phyloP scores from a whole-genome alignment of 768 basidiomycete species.

The Mrakia gelida region DNA sequence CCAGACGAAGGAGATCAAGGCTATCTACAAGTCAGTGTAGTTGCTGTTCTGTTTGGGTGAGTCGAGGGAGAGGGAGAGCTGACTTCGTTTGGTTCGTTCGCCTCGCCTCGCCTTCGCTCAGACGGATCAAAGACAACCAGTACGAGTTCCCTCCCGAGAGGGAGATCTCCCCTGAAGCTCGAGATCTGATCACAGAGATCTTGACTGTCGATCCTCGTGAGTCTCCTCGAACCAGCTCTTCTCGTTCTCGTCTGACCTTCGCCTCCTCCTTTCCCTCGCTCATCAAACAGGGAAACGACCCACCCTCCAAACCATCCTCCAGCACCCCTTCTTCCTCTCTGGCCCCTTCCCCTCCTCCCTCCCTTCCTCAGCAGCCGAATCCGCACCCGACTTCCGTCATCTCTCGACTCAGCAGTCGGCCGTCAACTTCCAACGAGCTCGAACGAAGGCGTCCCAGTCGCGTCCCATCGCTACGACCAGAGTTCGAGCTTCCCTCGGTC shows the following conservation, averaged over 20 bases:
- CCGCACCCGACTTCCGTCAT: conserved; percentile 67
- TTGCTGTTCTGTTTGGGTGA: too few species aligned
- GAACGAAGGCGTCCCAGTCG: conserved; percentile 55
- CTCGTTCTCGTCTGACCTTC: neutral
- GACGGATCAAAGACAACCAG: conserved; percentile 86
- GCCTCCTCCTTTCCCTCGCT: neutral
- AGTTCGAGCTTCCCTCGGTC: conserved; percentile 36
- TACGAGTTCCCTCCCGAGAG: conserved; percentile 86
- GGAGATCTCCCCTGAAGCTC: conserved; percentile 63
- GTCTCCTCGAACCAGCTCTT: conserved; percentile 11
- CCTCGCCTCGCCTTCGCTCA: conserved; percentile 40
- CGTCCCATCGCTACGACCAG: conserved; percentile 31
- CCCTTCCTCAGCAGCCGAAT: conserved; percentile 70
- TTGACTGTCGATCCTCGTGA: conserved; percentile 70
- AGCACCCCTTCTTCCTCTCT: conserved; percentile 74
- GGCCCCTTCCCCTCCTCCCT: conserved; percentile 78
- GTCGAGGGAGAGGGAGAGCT: too few species aligned
- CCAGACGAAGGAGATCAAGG: conserved; percentile 96
- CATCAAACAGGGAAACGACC: conserved; percentile 60
- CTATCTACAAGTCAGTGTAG: conserved; percentile 70
- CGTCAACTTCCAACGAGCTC: conserved; percentile 64
- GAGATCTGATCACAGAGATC: conserved; percentile 74
- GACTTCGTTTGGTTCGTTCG: neutral
- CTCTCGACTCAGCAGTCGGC: conserved; percentile 60
- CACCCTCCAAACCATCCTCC: conserved; percentile 74